Percentiles rank a stretch among this genome's conserved stretches.
phyloP scores from a whole-genome alignment of 148 eudicot species.

The Vaccinium darrowii region DNA sequence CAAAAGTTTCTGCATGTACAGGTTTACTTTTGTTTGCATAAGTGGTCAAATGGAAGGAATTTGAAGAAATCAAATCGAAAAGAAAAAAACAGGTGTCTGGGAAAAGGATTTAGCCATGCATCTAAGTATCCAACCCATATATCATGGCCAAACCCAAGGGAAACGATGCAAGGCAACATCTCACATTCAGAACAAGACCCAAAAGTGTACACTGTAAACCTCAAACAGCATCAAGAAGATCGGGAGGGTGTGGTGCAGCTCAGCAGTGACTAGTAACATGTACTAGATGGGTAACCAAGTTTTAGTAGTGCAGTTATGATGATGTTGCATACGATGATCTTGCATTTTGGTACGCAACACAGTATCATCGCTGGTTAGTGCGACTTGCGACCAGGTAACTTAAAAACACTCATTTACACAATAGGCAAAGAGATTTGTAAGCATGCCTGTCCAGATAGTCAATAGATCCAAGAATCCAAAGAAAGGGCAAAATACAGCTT shows the following conservation, averaged over 20 bases:
- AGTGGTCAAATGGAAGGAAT: not conserved
- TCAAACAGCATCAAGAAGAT: no score
- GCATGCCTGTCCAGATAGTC: not conserved
- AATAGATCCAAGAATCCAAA: not conserved
- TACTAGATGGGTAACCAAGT: no score
- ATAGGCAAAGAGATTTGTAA: not conserved
- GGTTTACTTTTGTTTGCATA: not conserved
- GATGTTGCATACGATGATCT: no score
- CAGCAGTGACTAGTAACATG: no score
- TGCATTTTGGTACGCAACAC: not conserved
- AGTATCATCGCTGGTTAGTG: not conserved
- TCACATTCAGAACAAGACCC: not conserved
- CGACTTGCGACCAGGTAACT: no score
- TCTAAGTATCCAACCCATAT: not conserved
- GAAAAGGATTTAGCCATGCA: not conserved
- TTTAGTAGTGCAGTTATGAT: no score
- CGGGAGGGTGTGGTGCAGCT: no score
- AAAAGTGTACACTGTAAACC: no score
- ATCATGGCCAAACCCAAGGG: not conserved
- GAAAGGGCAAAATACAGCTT: not conserved
- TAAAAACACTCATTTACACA: not conserved
- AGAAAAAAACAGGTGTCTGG: no score
- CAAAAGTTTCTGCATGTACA: not conserved
- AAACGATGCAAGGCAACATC: not conserved
- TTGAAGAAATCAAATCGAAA: no score